These are phyloP conservation scores for Plasmodium inui DNA, from an alignment of 169 alveolate genomes.

Conservation along the genomic window DNA sequence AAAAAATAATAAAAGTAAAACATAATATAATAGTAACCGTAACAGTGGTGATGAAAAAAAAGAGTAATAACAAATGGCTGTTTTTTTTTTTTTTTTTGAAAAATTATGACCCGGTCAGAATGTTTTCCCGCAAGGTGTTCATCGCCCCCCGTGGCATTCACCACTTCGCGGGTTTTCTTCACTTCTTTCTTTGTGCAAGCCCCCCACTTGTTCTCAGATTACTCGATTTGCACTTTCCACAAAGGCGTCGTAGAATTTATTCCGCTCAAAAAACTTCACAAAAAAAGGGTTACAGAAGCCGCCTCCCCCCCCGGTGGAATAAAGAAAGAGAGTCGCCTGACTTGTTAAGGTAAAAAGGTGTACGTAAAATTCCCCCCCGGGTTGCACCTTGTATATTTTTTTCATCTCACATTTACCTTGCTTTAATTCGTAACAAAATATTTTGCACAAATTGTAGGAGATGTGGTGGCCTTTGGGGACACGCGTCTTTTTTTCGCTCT, in stretches of 20 bases:
- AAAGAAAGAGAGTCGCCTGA: conserved; percentile 14
- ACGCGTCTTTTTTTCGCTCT: neutral
- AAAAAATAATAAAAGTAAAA: neutral
- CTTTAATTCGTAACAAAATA: conserved; percentile 39
- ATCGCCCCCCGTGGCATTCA: neutral
- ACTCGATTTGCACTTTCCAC: neutral
- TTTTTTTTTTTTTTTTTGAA: neutral
- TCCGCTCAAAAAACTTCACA: conserved; percentile 23
- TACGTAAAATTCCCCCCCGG: conserved; percentile 9
- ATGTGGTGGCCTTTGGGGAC: neutral
- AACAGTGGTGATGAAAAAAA: neutral
- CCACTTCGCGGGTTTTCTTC: neutral
- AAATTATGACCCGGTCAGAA: neutral
- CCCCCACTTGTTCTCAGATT: neutral
- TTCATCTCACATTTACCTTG: conserved; percentile 11
- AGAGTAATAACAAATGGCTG: neutral
- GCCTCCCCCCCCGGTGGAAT: conserved; percentile 5
- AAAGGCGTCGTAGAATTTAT: conserved; percentile 28
- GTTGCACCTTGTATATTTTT: conserved; percentile 8
- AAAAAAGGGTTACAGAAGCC: conserved; percentile 44
- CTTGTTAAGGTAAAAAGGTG: conserved; percentile 24
- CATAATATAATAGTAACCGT: neutral
- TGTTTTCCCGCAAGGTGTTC: neutral
- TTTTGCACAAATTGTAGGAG: conserved; percentile 22
- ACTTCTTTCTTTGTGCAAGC: neutral